Conservation (phyloP, 2,329 filamentous ascomycete species). For the Dendrostoma leiphaemia region DNA sequence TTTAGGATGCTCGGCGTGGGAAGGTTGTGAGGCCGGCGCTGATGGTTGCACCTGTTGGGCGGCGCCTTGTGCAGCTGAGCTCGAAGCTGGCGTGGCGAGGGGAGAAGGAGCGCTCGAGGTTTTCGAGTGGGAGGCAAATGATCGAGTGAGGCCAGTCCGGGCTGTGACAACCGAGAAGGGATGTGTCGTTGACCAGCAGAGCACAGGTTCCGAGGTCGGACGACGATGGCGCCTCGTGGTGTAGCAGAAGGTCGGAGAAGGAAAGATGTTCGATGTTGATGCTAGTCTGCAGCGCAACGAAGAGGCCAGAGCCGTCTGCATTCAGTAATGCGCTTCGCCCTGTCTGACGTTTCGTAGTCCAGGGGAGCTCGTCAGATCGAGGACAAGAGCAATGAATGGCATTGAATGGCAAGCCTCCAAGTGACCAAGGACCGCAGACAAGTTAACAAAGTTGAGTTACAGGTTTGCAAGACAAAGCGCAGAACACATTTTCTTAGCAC, state of each 20-base stretch:
- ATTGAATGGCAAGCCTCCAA: too few species aligned
- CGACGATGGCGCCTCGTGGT: neutral
- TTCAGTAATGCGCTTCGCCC: slow-evolving; percentile 14
- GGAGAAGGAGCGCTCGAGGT: neutral
- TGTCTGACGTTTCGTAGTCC: slow-evolving; percentile 3
- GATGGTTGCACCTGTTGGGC: neutral
- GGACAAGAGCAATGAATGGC: neutral
- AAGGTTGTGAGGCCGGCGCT: too few species aligned
- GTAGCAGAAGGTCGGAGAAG: neutral
- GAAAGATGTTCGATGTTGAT: neutral
- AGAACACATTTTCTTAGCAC: neutral
- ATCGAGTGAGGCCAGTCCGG: neutral
- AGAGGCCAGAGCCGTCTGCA: slow-evolving; percentile 16
- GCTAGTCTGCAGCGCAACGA: slow-evolving; percentile 15
- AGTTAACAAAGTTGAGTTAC: neutral
- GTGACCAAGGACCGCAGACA: too few species aligned
- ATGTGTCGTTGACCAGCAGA: neutral
- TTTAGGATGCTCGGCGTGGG: neutral
- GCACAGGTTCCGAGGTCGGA: neutral
- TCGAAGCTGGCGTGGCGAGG: neutral
- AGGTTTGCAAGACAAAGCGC: neutral
- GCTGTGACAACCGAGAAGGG: slow-evolving; percentile 4
- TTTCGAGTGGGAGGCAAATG: neutral
- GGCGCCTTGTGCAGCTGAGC: neutral
- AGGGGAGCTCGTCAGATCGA: neutral